Evolutionary conservation across 192 early-diverging fungal genomes (phyloP), one percentile per base, ranked within the genome.

Genomic region (Gigaspora rosea): DNA sequence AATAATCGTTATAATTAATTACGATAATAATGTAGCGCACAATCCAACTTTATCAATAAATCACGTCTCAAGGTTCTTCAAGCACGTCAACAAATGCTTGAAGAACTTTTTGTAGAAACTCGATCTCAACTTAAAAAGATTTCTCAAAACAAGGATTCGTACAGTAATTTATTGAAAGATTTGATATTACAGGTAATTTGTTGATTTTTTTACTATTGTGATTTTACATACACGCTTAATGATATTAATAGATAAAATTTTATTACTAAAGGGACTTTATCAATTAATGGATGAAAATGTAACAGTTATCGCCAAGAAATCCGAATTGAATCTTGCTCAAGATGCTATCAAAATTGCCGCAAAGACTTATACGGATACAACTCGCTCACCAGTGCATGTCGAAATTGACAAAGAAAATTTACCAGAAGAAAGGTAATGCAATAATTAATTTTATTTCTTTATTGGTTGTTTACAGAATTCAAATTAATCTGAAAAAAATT

Each of bases 21-120:
- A 13, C 46, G 16, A 11, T 64, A 2, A 12, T 64, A 59, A 36
- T 49, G 49, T 81, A 95, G 94, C 83, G 87, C 95, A 27, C 93
- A 95, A 77, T 98, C 97, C 33, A 98, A 96, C 80, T 90, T 93
- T 73, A 90, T 97, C 81, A 99, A 99, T 93, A 97, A 97, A 88
- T 92, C 95, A 58, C 92, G 96, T 71, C 89, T 99, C 71, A 88
- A 89, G 66, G 87, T 97, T 41, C 88, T 99, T 51, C 90, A 95
- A 82, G 88, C 91, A 36, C 94, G 96, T 72, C 95, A 99, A 79
- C 86, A 92, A 73, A 86, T 95, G 77, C 83, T 99, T 47, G 91
- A 95, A 68, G 87, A 92, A 18, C 86, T 98, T 48, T 94, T 95
- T 74, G 83, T 81, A 18, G 93, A 96, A 16, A 86, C 95, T 8